These are phyloP conservation scores for Backusella circina DNA, from an alignment of 192 early-diverging fungal species.

Conservation along the genomic window DNA sequence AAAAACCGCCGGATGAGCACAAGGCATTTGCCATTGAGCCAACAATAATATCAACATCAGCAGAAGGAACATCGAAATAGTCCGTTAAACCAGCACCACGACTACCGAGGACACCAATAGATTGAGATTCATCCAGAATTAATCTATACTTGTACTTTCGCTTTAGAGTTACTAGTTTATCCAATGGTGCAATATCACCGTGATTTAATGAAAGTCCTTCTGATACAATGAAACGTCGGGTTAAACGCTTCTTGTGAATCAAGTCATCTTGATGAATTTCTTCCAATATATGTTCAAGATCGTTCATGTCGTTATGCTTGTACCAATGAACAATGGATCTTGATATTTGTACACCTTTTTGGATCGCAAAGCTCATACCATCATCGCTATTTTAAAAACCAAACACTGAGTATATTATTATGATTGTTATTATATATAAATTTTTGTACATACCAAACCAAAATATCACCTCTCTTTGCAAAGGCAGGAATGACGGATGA, in stretches of 20 bases:
- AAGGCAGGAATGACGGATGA: constrained; percentile 93
- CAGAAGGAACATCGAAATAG: constrained; percentile 51
- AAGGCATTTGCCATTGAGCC: constrained; percentile 81
- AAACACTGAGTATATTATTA: not conserved
- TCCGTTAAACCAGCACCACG: constrained; percentile 91
- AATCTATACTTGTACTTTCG: constrained; percentile 95
- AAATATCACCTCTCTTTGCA: constrained; percentile 92
- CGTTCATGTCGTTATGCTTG: constrained; percentile 97
- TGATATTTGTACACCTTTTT: constrained; percentile 87
- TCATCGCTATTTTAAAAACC: constrained; percentile 65
- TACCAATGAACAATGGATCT: constrained; percentile 85
- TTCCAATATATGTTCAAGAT: constrained; percentile 82
- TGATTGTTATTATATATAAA: not conserved
- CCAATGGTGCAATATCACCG: constrained; percentile 85
- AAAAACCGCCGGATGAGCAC: constrained; percentile 89
- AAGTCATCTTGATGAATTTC: constrained; percentile 67
- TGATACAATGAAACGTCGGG: constrained; percentile 90
- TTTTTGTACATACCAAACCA: constrained; percentile 71
- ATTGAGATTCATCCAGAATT: constrained; percentile 90
- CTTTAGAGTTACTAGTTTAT: constrained; percentile 72
- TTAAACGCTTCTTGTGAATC: constrained; percentile 71
- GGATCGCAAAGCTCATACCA: constrained; percentile 81
- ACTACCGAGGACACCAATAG: constrained; percentile 84
- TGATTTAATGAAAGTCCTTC: constrained; percentile 89
- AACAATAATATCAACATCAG: constrained; percentile 86